A percentile compares a stretch with the other conserved stretches of the same genome.
Evolutionary conservation across 2,329 filamentous ascomycete species (phyloP).

Genomic region (Grosmannia serpens): DNA sequence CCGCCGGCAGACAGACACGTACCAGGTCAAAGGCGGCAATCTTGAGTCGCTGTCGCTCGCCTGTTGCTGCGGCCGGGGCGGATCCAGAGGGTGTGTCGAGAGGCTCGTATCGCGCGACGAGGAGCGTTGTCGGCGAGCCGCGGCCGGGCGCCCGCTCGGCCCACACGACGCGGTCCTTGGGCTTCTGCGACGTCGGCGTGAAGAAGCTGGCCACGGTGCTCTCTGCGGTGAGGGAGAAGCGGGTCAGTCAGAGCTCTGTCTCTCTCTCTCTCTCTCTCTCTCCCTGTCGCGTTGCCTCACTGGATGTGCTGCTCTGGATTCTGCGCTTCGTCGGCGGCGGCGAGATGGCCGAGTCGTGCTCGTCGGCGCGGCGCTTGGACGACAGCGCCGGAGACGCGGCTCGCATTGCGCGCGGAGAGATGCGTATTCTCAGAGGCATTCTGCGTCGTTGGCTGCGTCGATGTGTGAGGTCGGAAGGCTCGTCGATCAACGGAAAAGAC

Average conservation of each 20-base stretch:
- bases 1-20: not conserved
- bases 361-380: constrained; percentile 2
- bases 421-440: not conserved
- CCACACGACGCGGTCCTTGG: constrained; percentile 66
- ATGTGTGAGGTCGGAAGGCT: not conserved
- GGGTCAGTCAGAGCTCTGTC: not conserved
- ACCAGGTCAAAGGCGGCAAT: constrained; percentile 61
- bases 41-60: constrained; percentile 30
- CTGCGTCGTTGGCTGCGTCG: not conserved
- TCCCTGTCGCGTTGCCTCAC: not conserved
- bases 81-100: constrained; percentile 12
- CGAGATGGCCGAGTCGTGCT: constrained; percentile 32
- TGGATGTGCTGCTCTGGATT: constrained; percentile 28
- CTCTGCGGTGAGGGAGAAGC: constrained; percentile 28
- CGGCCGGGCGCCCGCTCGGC: constrained; percentile 45
- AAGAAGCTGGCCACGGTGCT: constrained; percentile 75
- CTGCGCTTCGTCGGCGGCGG: constrained; percentile 43
- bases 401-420: not conserved
- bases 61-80: not conserved
- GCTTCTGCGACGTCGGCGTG: constrained; percentile 73
- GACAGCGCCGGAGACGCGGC: not conserved
- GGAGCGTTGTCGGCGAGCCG: constrained; percentile 43
- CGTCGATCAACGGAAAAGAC: not conserved
- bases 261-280: not conserved
- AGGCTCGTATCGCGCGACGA: constrained; percentile 62